Base-by-base conservation (phyloP, 75 land plant species). In the Sequoiadendron giganteum region DNA sequence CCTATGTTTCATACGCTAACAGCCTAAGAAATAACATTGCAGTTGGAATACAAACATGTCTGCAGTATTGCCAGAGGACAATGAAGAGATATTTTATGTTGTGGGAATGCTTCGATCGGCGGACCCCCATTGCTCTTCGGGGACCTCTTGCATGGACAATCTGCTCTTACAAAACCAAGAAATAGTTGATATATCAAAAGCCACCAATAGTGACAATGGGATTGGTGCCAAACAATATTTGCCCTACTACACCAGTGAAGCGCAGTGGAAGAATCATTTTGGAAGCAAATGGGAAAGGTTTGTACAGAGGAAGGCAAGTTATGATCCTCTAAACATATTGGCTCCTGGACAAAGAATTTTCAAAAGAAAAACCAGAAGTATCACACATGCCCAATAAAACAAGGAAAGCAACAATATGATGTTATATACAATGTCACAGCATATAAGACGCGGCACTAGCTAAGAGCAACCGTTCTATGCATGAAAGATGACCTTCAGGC, bases 321-420 rank as follows among this genome's bases (percentile, higher is more conserved):
- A 73, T 18, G 92, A 91, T 83, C 91, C 91, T 18, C 43, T 65
- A 19, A 87, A 82, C 73, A 72, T 90, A 30, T 91, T 91, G 16
- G 79, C 88, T 55, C 91, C 92, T 18, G 91, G 91, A n/a, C 92
- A 91, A 36, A 90, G 81, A 25, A 90, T 90, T 56, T 85, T 91
- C 88, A 82, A 82, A 2, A 43, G 52, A 80, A 80, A 80, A 68
- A 21, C 72, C n/a, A 68, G 34, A 34, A 75, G 15, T 75, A 75
- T 2, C 3, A 34, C 34, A 75, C 38, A 11, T 75, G 14, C 34
- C 34, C 38, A 9, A 34, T 25, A 65, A 65, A 65, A 25, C 5
- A 65, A 65, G n/a, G 9, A 65, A 25, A 7, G 9, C 70, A 7
- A 7, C n/a, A 28, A 25, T 25, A 25, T 28, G 70, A 7, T 65